Percentiles rank a stretch among this genome's conserved stretches.
Conservation (phyloP, 352 stramenopile genomes). For the Phytophthora citrophthora region DNA sequence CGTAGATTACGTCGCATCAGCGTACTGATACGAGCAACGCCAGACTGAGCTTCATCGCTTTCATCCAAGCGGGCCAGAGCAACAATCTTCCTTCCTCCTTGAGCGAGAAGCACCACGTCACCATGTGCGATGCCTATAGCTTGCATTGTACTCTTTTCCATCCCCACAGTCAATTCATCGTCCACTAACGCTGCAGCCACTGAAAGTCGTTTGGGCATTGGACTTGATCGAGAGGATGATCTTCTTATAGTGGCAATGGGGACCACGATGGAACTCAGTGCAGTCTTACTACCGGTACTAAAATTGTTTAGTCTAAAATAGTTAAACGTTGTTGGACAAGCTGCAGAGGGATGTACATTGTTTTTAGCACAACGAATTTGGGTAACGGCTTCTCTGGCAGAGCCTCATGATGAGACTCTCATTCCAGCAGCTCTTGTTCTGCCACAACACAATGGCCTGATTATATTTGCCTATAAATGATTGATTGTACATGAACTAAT, state of each 20-base stretch:
- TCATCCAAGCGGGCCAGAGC: constrained; percentile 22
- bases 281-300: too few relatives aligned
- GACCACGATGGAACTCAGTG: too few relatives aligned
- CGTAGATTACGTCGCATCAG: constrained; percentile 30
- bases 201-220: constrained; percentile 21
- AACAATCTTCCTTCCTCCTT: constrained; percentile 19
- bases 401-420: too few relatives aligned
- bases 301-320: too few relatives aligned
- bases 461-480: background rate
- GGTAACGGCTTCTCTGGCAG: too few relatives aligned
- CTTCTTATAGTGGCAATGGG: too few relatives aligned
- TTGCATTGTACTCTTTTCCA: constrained; percentile 22
- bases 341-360: background rate
- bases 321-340: background rate
- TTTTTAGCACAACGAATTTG: too few relatives aligned
- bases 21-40: constrained; percentile 18
- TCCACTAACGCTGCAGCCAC: constrained; percentile 21
- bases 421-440: background rate
- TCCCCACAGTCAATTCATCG: constrained; percentile 13
- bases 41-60: constrained; percentile 24
- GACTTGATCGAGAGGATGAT: too few relatives aligned
- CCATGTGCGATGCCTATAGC: constrained; percentile 17
- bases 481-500: too few relatives aligned
- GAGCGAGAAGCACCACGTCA: constrained; percentile 23
- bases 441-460: background rate